phyloP scores from a whole-genome alignment of 2,329 filamentous ascomycete genomes.

The Fusarium bulbicola region DNA sequence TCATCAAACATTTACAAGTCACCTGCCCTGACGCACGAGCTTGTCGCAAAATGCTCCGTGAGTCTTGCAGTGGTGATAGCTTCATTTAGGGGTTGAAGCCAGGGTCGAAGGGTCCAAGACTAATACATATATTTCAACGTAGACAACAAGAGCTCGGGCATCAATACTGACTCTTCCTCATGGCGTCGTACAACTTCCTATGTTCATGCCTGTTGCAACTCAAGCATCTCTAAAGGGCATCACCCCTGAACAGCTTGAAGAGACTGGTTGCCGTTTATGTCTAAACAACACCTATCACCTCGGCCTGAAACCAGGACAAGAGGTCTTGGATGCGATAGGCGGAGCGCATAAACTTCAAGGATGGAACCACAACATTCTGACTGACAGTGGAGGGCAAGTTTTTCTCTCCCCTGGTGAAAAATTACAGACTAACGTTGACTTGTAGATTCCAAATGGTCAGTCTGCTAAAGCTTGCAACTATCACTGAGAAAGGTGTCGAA shows the following conservation, averaged over 20 bases:
- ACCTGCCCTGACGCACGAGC: constrained; percentile 79
- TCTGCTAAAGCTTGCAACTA: constrained; percentile 87
- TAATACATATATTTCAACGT: constrained; percentile 32
- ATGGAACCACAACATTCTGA: constrained; percentile 95
- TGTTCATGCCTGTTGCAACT: constrained; percentile 99
- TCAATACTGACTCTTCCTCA: constrained; percentile 89
- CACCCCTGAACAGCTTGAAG: constrained; percentile 90
- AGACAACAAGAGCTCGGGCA: constrained; percentile 95
- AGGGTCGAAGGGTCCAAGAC: constrained; percentile 5
- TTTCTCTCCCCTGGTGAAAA: not conserved
- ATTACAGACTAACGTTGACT: constrained; percentile 9
- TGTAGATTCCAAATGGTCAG: constrained; percentile 98
- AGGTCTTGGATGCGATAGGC: constrained; percentile 84
- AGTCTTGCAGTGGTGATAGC: constrained; percentile 45
- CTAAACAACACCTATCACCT: constrained; percentile 99
- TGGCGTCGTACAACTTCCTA: constrained; percentile 86
- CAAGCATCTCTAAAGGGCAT: constrained; percentile 95
- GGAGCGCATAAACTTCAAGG: constrained; percentile 95
- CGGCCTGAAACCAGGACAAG: constrained; percentile 92
- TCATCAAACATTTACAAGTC: constrained; percentile 60
- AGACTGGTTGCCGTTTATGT: constrained; percentile 88
- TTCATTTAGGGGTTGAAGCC: constrained; percentile 11
- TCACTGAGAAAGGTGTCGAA: constrained; percentile 94
- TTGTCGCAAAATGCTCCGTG: constrained; percentile 83
- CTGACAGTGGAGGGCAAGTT: constrained; percentile 75